These are phyloP conservation scores for Lagenaria siceraria DNA, from an alignment of 306 rosid genomes.

Conservation along the genomic window DNA sequence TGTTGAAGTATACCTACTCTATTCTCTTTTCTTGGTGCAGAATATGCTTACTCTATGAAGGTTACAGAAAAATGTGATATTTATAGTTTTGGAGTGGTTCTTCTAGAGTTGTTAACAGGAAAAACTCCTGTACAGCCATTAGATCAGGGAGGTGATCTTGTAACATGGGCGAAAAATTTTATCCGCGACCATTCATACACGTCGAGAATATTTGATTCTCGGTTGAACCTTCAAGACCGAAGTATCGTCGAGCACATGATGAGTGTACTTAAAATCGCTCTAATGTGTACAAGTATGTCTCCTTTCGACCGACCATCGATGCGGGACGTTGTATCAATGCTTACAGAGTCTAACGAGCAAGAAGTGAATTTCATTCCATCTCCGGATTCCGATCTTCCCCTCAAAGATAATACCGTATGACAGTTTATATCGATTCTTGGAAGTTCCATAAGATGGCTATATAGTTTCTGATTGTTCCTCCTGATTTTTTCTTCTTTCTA, in stretches of 20 bases:
- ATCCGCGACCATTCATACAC: slow-evolving; percentile 44
- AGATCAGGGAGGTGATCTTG: slow-evolving; percentile 90
- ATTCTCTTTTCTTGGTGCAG: slow-evolving; percentile 29
- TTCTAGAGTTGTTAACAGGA: slow-evolving; percentile 81
- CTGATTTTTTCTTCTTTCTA: background rate
- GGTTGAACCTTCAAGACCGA: slow-evolving; percentile 52
- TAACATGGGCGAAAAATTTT: slow-evolving; percentile 50
- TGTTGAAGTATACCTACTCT: background rate
- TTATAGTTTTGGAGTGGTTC: slow-evolving; percentile 91
- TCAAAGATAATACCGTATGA: slow-evolving; percentile 20
- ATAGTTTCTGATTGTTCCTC: slow-evolving; percentile 3
- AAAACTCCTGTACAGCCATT: slow-evolving; percentile 80
- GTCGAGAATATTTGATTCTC: slow-evolving; percentile 53
- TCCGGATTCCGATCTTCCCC: slow-evolving; percentile 32
- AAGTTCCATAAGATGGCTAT: background rate
- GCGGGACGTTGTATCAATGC: slow-evolving; percentile 79
- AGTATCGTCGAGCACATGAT: slow-evolving; percentile 56
- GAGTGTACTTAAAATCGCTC: slow-evolving; percentile 63
- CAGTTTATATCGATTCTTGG: background rate
- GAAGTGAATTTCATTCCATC: slow-evolving; percentile 35
- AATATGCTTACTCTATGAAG: slow-evolving; percentile 97
- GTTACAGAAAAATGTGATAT: slow-evolving; percentile 93
- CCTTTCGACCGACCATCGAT: slow-evolving; percentile 68
- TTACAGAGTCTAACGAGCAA: slow-evolving; percentile 54
- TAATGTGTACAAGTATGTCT: slow-evolving; percentile 57